Evolutionary conservation across 1,284 basidiomycete species (phyloP), one percentile per base, ranked within the genome.

Genomic region (Ustilago nuda): DNA sequence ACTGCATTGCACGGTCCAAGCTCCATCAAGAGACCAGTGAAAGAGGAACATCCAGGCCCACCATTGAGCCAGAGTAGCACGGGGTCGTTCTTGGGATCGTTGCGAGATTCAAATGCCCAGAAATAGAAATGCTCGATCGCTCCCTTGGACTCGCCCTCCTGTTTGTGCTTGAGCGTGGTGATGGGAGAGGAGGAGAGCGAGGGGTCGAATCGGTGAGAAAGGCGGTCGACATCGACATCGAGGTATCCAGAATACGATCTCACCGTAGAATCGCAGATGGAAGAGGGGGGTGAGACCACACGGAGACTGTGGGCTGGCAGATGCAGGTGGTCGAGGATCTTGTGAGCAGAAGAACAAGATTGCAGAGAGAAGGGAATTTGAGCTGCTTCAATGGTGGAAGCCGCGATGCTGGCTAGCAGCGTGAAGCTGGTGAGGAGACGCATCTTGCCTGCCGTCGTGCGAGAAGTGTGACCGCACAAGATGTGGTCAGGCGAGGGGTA

Each of bases 61-160:
- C 83, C 84, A 56, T 84, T 85, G 15, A 85, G 65, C 84, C 83
- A 85, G 15, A 85, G 77, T 9, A 82, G 78, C 4, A 81, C 72
- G 3, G 84, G 84, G 43, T 85, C 83, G 9, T 57, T 78, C 27
- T 64, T 69, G 35, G 81, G 80, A 35, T 84, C 68, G 57, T 75
- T 75, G 35, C 84, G 78, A 27, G 79, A 82, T 59, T 83, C 82
- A 45, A 85, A 85, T 0, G 80, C 82, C 83, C 83, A 84, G 65
- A 85, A 85, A 76, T 84, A 85, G 41, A 85, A 85, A 66, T 85
- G 84, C 62, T 85, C 84, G 39, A 82, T 72, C 35, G 80, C 72
- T 7, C 83, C 84, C 23, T 72, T 72, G n/a, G 43, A 65, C 5
- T 27, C n/a, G 11, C 68, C 68, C 17, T 72, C 68, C 56, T 72